These are phyloP conservation scores for Auricularia auricula-judae DNA, from an alignment of 768 basidiomycete genomes.

Conservation along the genomic window DNA sequence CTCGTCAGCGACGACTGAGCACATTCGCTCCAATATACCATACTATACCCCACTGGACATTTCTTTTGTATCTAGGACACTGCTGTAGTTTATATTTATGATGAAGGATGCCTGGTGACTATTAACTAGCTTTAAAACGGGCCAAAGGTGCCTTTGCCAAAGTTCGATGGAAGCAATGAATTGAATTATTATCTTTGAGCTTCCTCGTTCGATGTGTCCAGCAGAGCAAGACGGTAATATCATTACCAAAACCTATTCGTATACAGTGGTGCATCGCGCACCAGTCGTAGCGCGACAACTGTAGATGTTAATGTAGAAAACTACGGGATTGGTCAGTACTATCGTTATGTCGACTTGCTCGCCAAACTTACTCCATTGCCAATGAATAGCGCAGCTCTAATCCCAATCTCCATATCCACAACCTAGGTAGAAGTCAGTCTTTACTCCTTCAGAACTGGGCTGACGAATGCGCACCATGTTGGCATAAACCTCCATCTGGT, in stretches of 20 bases:
- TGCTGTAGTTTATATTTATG: no score
- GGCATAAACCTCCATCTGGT: constrained; percentile 3
- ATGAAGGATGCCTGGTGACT: no score
- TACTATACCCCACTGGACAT: no score
- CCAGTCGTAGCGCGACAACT: not conserved
- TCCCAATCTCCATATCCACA: constrained; percentile 58
- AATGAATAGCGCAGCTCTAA: constrained; percentile 51
- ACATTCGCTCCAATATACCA: not conserved
- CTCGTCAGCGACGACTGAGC: not conserved
- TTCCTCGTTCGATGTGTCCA: no score
- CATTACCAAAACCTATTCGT: not conserved
- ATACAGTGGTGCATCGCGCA: not conserved
- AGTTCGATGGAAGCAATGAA: no score
- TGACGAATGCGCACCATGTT: constrained; percentile 30
- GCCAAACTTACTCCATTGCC: constrained; percentile 51
- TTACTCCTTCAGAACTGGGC: constrained; percentile 27
- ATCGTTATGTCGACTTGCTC: no score
- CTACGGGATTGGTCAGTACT: constrained; percentile 1
- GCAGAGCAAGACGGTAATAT: no score
- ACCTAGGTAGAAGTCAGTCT: constrained; percentile 41
- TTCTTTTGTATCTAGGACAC: no score
- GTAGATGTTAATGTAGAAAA: not conserved
- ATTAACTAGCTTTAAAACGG: no score
- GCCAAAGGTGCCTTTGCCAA: no score
- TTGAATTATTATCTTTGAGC: no score